Evolutionary conservation across 345 rosid species (phyloP).

Genomic region (Salix udensis): DNA sequence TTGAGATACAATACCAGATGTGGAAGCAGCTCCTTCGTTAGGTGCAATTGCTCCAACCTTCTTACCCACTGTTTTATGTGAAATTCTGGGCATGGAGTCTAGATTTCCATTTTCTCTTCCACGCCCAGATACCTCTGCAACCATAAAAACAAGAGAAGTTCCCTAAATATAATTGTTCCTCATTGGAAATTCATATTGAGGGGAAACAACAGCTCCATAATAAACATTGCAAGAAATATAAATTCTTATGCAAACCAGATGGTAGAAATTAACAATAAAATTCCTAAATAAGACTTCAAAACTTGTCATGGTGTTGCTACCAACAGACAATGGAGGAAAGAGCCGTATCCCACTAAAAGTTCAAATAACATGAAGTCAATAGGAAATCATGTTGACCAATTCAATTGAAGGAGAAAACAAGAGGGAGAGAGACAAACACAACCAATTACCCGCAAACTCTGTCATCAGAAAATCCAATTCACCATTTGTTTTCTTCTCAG

Average conservation of each 20-base stretch:
- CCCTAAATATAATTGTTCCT: not conserved
- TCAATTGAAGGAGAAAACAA: not conserved
- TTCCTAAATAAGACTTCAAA: not conserved
- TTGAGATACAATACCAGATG: slow-evolving; percentile 82
- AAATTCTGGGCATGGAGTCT: slow-evolving; percentile 56
- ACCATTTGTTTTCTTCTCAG: slow-evolving; percentile 84
- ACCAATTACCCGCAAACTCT: slow-evolving; percentile 79
- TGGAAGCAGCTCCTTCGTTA: slow-evolving; percentile 64
- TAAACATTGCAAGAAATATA: not conserved
- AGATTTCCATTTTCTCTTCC: slow-evolving; percentile 73
- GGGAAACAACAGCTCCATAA: not conserved
- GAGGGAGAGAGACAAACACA: not conserved
- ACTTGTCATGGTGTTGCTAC: not conserved
- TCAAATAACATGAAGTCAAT: not conserved
- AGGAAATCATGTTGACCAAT: not conserved
- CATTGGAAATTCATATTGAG: not conserved
- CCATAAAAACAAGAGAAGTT: slow-evolving; percentile 4
- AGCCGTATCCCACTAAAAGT: not conserved
- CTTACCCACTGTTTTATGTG: slow-evolving; percentile 54
- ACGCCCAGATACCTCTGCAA: slow-evolving; percentile 76
- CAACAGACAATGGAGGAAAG: not conserved
- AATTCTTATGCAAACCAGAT: not conserved
- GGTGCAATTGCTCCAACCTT: slow-evolving; percentile 48
- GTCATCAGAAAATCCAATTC: slow-evolving; percentile 94
- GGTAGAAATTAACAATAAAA: not conserved